These are phyloP conservation scores for Aureobasidium subglaciale DNA, from an alignment of 2,329 filamentous ascomycete genomes.

Conservation along the genomic window DNA sequence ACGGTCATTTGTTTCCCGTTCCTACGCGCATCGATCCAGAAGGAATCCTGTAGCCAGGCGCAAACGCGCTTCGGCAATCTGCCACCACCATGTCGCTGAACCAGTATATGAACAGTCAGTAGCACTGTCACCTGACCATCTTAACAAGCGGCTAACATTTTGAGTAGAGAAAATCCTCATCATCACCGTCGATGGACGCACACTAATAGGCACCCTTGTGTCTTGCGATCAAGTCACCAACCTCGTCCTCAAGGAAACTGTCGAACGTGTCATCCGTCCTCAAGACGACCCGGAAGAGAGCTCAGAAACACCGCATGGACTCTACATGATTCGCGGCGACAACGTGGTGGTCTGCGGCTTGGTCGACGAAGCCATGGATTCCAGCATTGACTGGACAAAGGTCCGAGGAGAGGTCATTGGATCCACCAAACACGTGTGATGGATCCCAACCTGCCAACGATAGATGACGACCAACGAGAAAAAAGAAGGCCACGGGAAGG, in stretches of 20 bases:
- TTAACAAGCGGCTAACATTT: conserved; percentile 27
- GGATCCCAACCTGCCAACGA: not conserved
- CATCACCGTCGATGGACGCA: conserved; percentile 86
- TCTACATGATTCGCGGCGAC: conserved; percentile 90
- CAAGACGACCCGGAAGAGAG: conserved; percentile 77
- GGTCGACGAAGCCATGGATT: conserved; percentile 83
- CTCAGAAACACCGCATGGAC: conserved; percentile 70
- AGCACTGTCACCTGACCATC: not conserved
- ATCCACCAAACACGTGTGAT: conserved; percentile 68
- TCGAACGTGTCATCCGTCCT: conserved; percentile 85
- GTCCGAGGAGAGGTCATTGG: conserved; percentile 81
- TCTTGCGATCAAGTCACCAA: conserved; percentile 91
- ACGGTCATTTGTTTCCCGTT: not conserved
- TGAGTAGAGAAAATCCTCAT: conserved; percentile 80
- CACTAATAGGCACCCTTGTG: conserved; percentile 65
- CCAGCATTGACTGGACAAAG: conserved; percentile 85
- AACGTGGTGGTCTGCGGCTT: conserved; percentile 87
- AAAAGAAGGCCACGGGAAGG: not conserved
- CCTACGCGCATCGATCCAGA: not conserved
- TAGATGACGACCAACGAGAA: not conserved
- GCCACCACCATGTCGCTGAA: conserved; percentile 33
- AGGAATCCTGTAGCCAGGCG: conserved; percentile 7
- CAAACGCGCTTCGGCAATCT: conserved; percentile 15
- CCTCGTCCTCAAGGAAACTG: conserved; percentile 72
- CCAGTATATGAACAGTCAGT: conserved; percentile 37